Evolutionary conservation across 2,329 filamentous ascomycete genomes (phyloP), one percentile per base, ranked within the genome.

Genomic region (Epichloe typhina): DNA sequence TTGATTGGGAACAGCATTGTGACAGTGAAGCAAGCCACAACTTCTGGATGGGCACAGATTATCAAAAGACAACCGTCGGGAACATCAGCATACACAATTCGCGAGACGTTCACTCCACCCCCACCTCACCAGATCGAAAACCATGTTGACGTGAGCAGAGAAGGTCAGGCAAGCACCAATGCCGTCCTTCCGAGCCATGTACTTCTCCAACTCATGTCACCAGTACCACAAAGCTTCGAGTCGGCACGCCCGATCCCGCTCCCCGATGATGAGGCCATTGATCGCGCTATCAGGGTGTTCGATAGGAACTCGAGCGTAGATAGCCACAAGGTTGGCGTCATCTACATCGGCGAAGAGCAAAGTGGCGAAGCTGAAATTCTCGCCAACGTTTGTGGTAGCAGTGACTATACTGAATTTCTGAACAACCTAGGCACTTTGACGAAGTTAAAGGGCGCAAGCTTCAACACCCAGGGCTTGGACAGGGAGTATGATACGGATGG

Each of bases 401-500:
- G 82, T 43, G 90, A 95, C 61, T 98, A 96, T 61, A 82, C 88
- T 9, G 79, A 86, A 42, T 95, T 98, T 59, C 70, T 98, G 23
- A 81, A 84, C 53, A 82, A 84, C 3, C 74, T 98, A 15, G 93
- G 93, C 17, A 88, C 85, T 4, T 73, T 94, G 51, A 88, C 89
- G 4, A 83, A 79, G 51, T 74, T 98, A 31, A 84, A 89, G 59
- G 86, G 83, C 21, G 86, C 89, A 9, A 85, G 79, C 21, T 94
- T 95, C 71, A 97, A 98, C 61, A 89, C 90, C 0, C 91, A 96
- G 61, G 93, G 93, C 3, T 72, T 98, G 26, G 90, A 97, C 64
- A 80, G 82, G 33, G 75, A 81, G 54, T 78, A 83, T 57, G 83
- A 91, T 60, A 75, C 75, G 2, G 93, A 98, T 65, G 93, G 93